Evolutionary conservation across 306 rosid species (phyloP), one percentile per base, ranked within the genome.

Genomic region (Cyclanthera cordifolia): DNA sequence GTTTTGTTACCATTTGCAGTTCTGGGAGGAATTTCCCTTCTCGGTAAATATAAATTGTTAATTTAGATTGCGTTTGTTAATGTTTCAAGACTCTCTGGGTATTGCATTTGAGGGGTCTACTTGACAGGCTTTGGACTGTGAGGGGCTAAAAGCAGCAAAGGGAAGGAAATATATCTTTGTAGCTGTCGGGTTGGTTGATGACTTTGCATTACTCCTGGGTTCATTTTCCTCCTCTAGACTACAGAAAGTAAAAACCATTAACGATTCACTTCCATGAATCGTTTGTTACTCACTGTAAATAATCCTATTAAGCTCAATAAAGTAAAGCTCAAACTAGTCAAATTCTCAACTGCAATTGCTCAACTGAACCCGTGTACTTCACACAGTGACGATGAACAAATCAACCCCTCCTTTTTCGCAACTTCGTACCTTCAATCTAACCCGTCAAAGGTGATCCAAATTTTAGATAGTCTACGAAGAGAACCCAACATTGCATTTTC

Each of bases 401-500:
- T 21, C 54, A 7, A 17, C 45, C 25, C 7, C 46, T 6, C 41
- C 68, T 16, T 23, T 11, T 7, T 3, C 50, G 25, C 17, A 45
- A 5, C 50, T 50, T 56, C 24, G 8, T 21, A 58, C 15, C 11
- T 46, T n/a, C 61, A 68, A 13, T 61, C 50, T 14, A 73, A 72
- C 27, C 72, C 88, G 5, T 63, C 54, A 39, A 60, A 75, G 57
- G 81, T 85, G 41, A 73, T 80, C 47, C 75, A 75, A 76, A 79
- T 51, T 12, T 79, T 91, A 1, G 77, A 77, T 14, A 12, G 65
- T 48, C 60, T 83, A 0, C 79, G 10, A 48, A 68, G 17, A 21
- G 48, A 85, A 69, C 95, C 97, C 50, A n/a, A 71, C n/a, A 55
- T 20, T 47, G 96, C 90, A 3, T 32, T 81, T 48, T 79, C 85